phyloP scores from a whole-genome alignment of 2,329 filamentous ascomycete species.

The Gyromitra esculenta region DNA sequence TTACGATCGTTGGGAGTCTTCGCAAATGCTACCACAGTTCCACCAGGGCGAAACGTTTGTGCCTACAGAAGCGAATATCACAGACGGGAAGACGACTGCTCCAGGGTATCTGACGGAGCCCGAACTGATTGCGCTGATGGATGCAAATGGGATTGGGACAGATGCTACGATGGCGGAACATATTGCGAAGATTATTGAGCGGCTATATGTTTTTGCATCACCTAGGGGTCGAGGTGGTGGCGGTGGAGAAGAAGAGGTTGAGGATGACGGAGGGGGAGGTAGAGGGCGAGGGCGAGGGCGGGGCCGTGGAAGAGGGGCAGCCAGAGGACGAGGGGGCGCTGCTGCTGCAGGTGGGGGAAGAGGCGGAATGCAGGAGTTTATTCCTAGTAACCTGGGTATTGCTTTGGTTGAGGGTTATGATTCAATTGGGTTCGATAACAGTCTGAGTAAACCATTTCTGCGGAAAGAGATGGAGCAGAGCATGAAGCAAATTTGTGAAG shows the following conservation, averaged over 20 bases:
- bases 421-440: slow-evolving; percentile 89
- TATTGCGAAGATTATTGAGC: slow-evolving; percentile 91
- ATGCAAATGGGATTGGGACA: slow-evolving; percentile 97
- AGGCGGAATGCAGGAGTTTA: slow-evolving; percentile 78
- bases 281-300: slow-evolving; percentile 64
- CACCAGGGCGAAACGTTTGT: slow-evolving; percentile 81
- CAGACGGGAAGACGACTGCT: slow-evolving; percentile 86
- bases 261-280: slow-evolving; percentile 64
- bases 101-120: slow-evolving; percentile 92
- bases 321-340: slow-evolving; percentile 60
- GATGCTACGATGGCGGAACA: slow-evolving; percentile 99
- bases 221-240: slow-evolving; percentile 62
- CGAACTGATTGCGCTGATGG: slow-evolving; percentile 95
- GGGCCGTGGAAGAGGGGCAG: slow-evolving; percentile 54
- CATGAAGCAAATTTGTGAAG: slow-evolving; percentile 97
- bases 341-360: slow-evolving; percentile 61
- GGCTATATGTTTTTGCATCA: slow-evolving; percentile 81
- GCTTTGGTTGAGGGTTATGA: slow-evolving; percentile 95
- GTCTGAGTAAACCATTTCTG: slow-evolving; percentile 92
- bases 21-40: slow-evolving; percentile 81
- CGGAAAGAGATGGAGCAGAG: slow-evolving; percentile 97
- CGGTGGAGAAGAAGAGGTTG: slow-evolving; percentile 60
- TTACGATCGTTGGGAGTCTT: slow-evolving; percentile 96
- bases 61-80: slow-evolving; percentile 87
- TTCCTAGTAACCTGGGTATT: slow-evolving; percentile 89